Percentiles rank a stretch among this genome's conserved stretches.
Evolutionary conservation across 2,329 filamentous ascomycete species (phyloP).

Genomic region (Teratosphaeria viscida): DNA sequence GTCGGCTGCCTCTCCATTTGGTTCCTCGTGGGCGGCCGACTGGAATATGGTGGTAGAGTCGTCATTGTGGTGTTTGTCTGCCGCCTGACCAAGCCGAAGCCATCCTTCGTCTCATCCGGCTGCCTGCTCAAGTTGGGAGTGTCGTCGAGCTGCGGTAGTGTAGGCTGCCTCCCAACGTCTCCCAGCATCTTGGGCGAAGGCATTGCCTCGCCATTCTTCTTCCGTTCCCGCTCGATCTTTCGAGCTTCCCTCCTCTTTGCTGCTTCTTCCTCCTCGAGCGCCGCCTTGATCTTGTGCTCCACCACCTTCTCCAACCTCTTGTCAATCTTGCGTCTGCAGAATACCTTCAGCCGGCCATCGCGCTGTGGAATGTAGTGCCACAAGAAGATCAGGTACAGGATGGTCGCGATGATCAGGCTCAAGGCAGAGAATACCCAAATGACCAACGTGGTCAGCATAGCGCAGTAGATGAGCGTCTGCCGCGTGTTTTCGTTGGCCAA

Average conservation of each 20-base stretch:
- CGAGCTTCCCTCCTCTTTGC: constrained; percentile 43
- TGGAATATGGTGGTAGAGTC: constrained; percentile 37
- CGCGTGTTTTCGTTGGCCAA: constrained; percentile 64
- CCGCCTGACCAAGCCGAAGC: constrained; percentile 24
- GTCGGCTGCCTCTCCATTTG: constrained; percentile 27
- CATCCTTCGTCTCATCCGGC: constrained; percentile 36
- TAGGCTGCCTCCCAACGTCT: constrained; percentile 49
- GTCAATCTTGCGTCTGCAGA: constrained; percentile 89
- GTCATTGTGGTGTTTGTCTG: constrained; percentile 26
- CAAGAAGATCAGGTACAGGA: constrained; percentile 81
- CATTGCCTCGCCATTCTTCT: constrained; percentile 19
- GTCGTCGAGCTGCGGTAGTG: constrained; percentile 52
- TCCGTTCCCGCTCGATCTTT: constrained; percentile 30
- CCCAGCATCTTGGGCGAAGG: neutral
- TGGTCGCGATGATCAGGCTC: constrained; percentile 57
- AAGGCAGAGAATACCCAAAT: constrained; percentile 80
- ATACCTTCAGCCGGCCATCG: constrained; percentile 71
- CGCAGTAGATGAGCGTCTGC: constrained; percentile 72
- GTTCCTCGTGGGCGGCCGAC: constrained; percentile 37
- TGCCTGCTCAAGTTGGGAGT: constrained; percentile 40
- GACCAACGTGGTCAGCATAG: constrained; percentile 85
- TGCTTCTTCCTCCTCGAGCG: constrained; percentile 64
- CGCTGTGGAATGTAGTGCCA: constrained; percentile 80
- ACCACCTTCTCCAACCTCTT: constrained; percentile 76
- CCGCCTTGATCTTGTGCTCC: constrained; percentile 75